These are phyloP conservation scores for Xylaria arbuscula DNA, from an alignment of 2,329 filamentous ascomycete genomes.

Conservation along the genomic window DNA sequence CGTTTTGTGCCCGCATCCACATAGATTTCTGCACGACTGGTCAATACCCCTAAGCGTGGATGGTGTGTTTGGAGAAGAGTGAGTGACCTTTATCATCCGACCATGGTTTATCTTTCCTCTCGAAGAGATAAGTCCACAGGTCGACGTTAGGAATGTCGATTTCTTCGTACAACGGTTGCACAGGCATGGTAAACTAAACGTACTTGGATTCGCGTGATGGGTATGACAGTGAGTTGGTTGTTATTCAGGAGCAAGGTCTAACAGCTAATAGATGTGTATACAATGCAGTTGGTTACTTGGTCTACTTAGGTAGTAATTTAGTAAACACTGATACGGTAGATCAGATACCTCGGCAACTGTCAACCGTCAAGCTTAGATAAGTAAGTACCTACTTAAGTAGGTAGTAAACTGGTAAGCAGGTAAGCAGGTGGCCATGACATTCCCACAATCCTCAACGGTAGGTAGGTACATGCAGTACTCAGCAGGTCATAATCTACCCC, in stretches of 20 bases:
- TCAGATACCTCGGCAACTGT: too few relatives aligned
- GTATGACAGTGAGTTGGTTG: not conserved
- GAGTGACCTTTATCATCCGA: conserved; percentile 76
- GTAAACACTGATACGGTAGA: too few relatives aligned
- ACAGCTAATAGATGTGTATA: not conserved
- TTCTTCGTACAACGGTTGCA: conserved; percentile 71
- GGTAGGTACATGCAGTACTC: not conserved
- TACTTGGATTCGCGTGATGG: not conserved
- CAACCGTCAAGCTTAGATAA: too few relatives aligned
- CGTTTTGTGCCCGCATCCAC: conserved; percentile 76
- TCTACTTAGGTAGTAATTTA: too few relatives aligned
- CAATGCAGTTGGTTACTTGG: too few relatives aligned
- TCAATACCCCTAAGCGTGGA: conserved; percentile 11
- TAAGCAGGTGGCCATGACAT: too few relatives aligned
- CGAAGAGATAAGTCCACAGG: conserved; percentile 82
- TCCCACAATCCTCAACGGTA: not conserved
- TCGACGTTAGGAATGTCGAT: conserved; percentile 79
- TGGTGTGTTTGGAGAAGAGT: conserved; percentile 3
- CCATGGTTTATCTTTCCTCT: conserved; percentile 71
- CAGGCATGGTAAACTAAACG: conserved; percentile 67
- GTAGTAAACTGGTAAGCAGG: too few relatives aligned
- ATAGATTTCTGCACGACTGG: conserved; percentile 72
- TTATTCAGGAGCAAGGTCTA: not conserved
- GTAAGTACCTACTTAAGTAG: not conserved
- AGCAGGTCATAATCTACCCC: not conserved